Conservation (phyloP, 2,329 filamentous ascomycete species). For the Bipolaris victoriae region DNA sequence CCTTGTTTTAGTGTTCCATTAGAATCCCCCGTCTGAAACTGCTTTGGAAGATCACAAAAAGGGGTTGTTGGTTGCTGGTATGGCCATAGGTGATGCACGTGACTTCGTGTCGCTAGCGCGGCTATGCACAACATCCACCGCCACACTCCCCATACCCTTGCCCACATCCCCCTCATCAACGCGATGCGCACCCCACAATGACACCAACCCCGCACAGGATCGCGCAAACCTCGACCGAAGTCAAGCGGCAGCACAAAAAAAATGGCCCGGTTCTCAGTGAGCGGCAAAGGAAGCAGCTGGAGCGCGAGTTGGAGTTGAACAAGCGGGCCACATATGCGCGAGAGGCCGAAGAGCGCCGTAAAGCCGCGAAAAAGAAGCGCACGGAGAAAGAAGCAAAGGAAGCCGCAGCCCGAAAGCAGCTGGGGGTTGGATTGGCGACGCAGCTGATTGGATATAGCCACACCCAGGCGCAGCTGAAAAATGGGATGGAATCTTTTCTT, state of each 20-base stretch:
- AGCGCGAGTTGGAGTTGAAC: slow-evolving; percentile 41
- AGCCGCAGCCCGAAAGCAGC: slow-evolving; percentile 30
- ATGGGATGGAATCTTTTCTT: slow-evolving; percentile 47
- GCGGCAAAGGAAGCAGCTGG: slow-evolving; percentile 37
- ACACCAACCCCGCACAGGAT: slow-evolving; percentile 30
- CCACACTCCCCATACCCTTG: slow-evolving; percentile 6
- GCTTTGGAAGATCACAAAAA: neutral
- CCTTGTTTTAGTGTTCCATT: neutral
- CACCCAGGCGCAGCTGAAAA: slow-evolving; percentile 47
- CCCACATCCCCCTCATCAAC: slow-evolving; percentile 6
- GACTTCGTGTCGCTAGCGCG: slow-evolving; percentile 15
- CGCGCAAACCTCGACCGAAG: slow-evolving; percentile 46
- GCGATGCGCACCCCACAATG: slow-evolving; percentile 30
- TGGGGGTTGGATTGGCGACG: slow-evolving; percentile 47
- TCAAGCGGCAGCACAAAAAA: slow-evolving; percentile 42
- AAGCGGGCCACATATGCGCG: slow-evolving; percentile 41
- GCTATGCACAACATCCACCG: slow-evolving; percentile 5
- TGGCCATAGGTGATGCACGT: slow-evolving; percentile 1
- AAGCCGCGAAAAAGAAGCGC: slow-evolving; percentile 39
- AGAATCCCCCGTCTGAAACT: neutral
- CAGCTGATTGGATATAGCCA: slow-evolving; percentile 49
- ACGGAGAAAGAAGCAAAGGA: slow-evolving; percentile 44
- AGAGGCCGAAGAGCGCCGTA: slow-evolving; percentile 41
- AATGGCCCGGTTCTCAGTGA: slow-evolving; percentile 35
- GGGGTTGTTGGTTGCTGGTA: neutral